These are phyloP conservation scores for Populus hybrid DNA, from an alignment of 441 rosid species.

Conservation along the genomic window DNA sequence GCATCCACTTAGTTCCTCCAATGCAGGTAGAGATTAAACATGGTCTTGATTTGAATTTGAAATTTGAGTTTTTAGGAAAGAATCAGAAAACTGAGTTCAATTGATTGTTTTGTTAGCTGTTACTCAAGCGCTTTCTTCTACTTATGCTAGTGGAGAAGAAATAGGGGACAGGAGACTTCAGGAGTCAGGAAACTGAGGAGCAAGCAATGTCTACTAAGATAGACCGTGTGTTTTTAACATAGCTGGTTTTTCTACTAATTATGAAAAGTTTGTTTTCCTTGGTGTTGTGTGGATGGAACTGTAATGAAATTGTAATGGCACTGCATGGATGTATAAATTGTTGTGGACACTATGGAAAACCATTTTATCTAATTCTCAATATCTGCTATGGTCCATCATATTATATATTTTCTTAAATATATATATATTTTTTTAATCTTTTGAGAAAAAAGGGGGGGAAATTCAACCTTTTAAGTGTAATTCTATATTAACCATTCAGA, in stretches of 20 bases:
- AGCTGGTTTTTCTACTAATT: not conserved
- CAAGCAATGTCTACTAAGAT: not conserved
- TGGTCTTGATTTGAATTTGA: not conserved
- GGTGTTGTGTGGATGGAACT: not conserved
- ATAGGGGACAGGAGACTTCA: constrained; percentile 29
- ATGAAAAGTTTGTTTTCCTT: not conserved
- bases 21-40: not conserved
- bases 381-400: not conserved
- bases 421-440: no score
- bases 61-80: not conserved
- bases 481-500: no score
- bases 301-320: not conserved
- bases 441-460: no score
- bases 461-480: no score
- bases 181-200: constrained; percentile 37
- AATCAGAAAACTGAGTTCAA: not conserved
- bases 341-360: not conserved
- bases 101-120: not conserved
- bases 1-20: constrained; percentile 31
- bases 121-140: not conserved
- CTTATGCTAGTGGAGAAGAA: constrained; percentile 13
- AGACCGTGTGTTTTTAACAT: not conserved
- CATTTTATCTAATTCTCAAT: not conserved
- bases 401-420: no score
- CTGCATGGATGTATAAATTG: not conserved